Conservation (phyloP, 192 early-diverging fungal genomes). For the Coemansia asiatica region DNA sequence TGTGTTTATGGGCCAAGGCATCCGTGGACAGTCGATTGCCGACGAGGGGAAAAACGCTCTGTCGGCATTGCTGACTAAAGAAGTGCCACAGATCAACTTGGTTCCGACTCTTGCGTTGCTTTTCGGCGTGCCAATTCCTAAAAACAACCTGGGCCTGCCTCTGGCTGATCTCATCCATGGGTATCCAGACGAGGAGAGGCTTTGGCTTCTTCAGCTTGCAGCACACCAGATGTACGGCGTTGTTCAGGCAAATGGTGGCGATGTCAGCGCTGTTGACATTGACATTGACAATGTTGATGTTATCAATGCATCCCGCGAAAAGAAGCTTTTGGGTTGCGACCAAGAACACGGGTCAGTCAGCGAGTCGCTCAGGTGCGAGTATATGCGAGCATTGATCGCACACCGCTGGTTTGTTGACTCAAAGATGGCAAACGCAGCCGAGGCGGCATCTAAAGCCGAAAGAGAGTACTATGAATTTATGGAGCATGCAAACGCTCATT, state of each 20-base stretch:
- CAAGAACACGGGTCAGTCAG: constrained; percentile 1
- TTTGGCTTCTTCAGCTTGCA: constrained; percentile 62
- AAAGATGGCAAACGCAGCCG: neutral
- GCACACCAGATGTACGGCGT: constrained; percentile 62
- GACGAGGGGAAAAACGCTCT: constrained; percentile 25
- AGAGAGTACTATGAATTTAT: constrained; percentile 42
- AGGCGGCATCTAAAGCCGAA: constrained; percentile 6
- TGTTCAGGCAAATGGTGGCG: constrained; percentile 32
- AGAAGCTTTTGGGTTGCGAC: constrained; percentile 6
- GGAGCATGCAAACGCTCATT: constrained; percentile 30
- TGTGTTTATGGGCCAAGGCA: constrained; percentile 53
- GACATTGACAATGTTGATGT: neutral
- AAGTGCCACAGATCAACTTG: constrained; percentile 51
- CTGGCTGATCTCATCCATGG: constrained; percentile 39
- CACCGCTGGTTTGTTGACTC: constrained; percentile 7
- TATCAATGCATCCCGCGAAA: neutral
- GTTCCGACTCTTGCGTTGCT: constrained; percentile 54
- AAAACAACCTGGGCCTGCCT: constrained; percentile 52
- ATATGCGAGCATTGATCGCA: constrained; percentile 25
- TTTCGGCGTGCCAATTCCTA: constrained; percentile 56
- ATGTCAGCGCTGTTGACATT: neutral
- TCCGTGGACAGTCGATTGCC: constrained; percentile 19
- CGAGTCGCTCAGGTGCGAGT: constrained; percentile 34
- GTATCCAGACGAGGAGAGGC: constrained; percentile 24
- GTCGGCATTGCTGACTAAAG: constrained; percentile 23